Evolutionary conservation across 1,139 yeast species (phyloP).

Genomic region (Yamadazyma friedrichii): DNA sequence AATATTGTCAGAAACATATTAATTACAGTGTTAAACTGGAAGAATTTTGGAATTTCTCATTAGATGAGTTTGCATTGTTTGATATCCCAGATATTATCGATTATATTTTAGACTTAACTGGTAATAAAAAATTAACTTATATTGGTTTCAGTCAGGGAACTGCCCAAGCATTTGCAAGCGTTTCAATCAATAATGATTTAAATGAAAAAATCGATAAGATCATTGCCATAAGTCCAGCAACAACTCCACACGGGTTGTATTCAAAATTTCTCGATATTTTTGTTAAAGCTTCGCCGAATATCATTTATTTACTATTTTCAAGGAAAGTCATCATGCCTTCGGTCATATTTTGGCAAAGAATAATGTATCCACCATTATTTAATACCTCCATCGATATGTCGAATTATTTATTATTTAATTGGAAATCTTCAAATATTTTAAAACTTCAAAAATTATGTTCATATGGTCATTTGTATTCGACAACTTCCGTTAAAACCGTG

Average conservation of each 20-base stretch:
- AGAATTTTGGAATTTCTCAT: conserved; percentile 45
- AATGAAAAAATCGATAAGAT: conserved; percentile 68
- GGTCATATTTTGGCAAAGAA: conserved; percentile 77
- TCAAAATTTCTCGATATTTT: conserved; percentile 75
- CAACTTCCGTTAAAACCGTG: conserved; percentile 86
- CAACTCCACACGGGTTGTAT: conserved; percentile 85
- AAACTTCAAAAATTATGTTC: conserved; percentile 71
- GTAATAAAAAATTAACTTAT: conserved; percentile 50
- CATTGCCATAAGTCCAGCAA: conserved; percentile 88
- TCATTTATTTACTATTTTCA: conserved; percentile 75
- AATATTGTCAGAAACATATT: conserved; percentile 61
- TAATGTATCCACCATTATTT: conserved; percentile 82
- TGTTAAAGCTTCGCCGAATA: conserved; percentile 74
- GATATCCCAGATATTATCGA: conserved; percentile 48
- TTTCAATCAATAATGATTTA: conserved; percentile 67
- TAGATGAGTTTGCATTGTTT: conserved; percentile 48
- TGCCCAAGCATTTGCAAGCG: conserved; percentile 84
- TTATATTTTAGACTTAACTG: conserved; percentile 30
- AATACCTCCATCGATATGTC: conserved; percentile 70
- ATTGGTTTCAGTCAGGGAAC: conserved; percentile 92
- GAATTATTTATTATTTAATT: conserved; percentile 66
- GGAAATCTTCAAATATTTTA: conserved; percentile 72
- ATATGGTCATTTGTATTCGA: conserved; percentile 82
- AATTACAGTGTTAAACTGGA: conserved; percentile 35
- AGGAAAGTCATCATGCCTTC: conserved; percentile 70